Percentiles rank a stretch among this genome's conserved stretches.
Conservation (phyloP, 495 filamentous ascomycete species). For the Arthonia radiata region DNA sequence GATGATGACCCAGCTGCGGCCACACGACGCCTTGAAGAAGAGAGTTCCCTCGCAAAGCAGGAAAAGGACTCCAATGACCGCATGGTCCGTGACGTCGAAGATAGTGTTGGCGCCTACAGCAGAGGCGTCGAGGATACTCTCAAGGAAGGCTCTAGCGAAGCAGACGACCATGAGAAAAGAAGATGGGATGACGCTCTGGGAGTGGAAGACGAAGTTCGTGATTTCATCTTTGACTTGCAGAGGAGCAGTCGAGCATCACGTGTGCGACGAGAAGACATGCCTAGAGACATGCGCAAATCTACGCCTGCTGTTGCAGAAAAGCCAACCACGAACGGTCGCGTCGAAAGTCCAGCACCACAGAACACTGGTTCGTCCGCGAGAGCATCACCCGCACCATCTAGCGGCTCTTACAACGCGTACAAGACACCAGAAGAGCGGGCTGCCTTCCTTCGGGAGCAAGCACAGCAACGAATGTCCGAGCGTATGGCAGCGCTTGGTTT, state of each 20-base stretch:
- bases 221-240: constrained; percentile 93
- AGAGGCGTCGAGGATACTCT: constrained; percentile 63
- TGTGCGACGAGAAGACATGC: constrained; percentile 45
- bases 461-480: constrained; percentile 94
- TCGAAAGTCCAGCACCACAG: constrained; percentile 15
- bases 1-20: constrained; percentile 52
- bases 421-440: constrained; percentile 81
- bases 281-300: constrained; percentile 19
- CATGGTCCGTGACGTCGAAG: constrained; percentile 92
- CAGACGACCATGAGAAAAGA: constrained; percentile 64
- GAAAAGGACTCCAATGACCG: constrained; percentile 85
- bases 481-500: constrained; percentile 81
- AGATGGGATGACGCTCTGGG: constrained; percentile 94
- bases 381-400: constrained; percentile 15
- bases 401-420: constrained; percentile 45
- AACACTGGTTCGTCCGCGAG: constrained; percentile 13
- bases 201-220: constrained; percentile 85
- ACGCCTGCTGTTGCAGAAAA: constrained; percentile 12
- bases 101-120: constrained; percentile 78
- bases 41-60: constrained; percentile 50
- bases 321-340: background rate
- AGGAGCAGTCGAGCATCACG: constrained; percentile 52
- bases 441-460: constrained; percentile 88
- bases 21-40: constrained; percentile 55
- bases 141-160: constrained; percentile 46